Base-by-base conservation (phyloP, 2,329 filamentous ascomycete species). In the Aspergillus carbonarius region DNA sequence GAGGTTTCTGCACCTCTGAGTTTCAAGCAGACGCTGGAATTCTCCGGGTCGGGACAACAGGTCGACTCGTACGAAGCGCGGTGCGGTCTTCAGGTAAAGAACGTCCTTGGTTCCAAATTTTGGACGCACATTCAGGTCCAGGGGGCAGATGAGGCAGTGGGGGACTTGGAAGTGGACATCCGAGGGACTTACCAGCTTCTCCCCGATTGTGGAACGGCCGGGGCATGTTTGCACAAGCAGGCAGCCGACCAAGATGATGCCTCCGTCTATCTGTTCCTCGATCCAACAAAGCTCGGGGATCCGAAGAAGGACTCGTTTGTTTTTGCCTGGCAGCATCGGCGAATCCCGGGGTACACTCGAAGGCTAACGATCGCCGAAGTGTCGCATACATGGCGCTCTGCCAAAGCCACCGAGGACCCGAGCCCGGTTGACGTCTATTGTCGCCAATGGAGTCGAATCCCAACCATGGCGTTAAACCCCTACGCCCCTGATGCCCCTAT, bases 181-280 rank as follows among this genome's bases (percentile, higher is more conserved):
- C 68, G 67, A 2, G 86, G 86, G 2, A 67, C 67, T 0, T 89
- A 87, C 63, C 63, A 74, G 6, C 72, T 81, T 9, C 72, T 85
- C 1, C 80, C 78, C 10, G 71, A 82, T 5, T 89, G 87, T 64
- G 86, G 85, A 5, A 86, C 82, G 4, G 81, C 86, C 0, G 78
- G 73, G 20, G 76, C 79, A 15, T 80, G 81, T 54, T 69, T 88
- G 20, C 86, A 88, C 69, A 81, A 79, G 63, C 79, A 73, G 53
- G 52, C 18, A 47, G 61, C 52, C 15, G 55, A 25, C 37, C 51
- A 55, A 7, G 59, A 59, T 3, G 54, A 53, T 7, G 64, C 51
- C 8, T 66, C 75, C 1, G 55, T 87, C 0, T 88, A 81, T 62
- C 69, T 89, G 2, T 88, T 87, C 64, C 72, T 86, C 3, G 84